Evolutionary conservation across 352 stramenopile genomes (phyloP), one percentile per base, ranked within the genome.

Genomic region (Globisporangium solare): DNA sequence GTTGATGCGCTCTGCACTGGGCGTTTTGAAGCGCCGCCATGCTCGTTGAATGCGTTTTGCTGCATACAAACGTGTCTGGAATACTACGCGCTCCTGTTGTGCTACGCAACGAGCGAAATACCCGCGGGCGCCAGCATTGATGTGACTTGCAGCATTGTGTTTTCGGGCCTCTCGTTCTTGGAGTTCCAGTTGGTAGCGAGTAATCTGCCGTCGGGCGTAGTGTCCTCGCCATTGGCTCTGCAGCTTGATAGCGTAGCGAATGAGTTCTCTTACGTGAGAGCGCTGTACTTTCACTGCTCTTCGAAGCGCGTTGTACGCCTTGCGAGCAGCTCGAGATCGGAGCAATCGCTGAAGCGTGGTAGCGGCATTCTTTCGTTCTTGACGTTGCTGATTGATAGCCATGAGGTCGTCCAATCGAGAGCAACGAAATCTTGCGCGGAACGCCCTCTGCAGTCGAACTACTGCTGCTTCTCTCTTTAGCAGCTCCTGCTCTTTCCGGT

Each of bases 361-460:
- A 8, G 79, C 83, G 12, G 78, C 78, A 13, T 83, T 66, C 8
- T 65, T 46, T 45, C 78, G 66, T 56, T 92, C 78, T 47, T 74
- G 71, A 0, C 71, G 74, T 20, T 66, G 70, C 46, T 83, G 70
- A 40, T 89, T 85, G 32, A 90, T 73, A 13, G 69, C 67, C 58
- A 90, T 88, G 52, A 92, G 42, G 39, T 92, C 83, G 46, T 86
- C 78, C 39, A 92, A 74, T 3, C 73, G 70, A n/a, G 78, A 89
- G 4, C 83, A 70, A 39, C 81, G 74, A 59, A 88, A 88, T 3
- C 80, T 73, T 17, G 71, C 68, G 6, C 78, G 79, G 32, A 86
- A 92, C 18, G 60, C 69, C 2, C 68, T 64, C 48, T 92, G 83
- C 10, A 92, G 64, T 3, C 54, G 63, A 37, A 72, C 57, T 18